phyloP scores from a whole-genome alignment of 2,329 filamentous ascomycete species.

The Colletotrichum chrysophilum region DNA sequence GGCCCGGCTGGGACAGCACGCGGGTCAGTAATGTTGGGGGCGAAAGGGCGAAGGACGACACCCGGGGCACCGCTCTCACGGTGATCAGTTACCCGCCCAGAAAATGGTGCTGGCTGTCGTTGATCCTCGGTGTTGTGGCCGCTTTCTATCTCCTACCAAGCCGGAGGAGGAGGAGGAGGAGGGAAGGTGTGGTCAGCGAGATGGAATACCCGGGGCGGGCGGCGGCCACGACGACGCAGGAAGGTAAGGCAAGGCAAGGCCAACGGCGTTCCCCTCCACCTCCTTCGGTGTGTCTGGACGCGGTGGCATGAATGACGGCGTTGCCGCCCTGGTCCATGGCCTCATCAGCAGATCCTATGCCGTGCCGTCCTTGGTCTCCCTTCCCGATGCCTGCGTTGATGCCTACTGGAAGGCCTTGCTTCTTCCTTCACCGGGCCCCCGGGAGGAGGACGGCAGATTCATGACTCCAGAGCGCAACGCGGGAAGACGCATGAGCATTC shows the following conservation, averaged over 20 bases:
- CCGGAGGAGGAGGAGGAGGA: background rate
- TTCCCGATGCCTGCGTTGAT: background rate
- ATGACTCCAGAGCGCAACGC: background rate
- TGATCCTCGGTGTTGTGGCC: slow-evolving; percentile 1
- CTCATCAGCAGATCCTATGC: background rate
- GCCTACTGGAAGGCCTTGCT: background rate
- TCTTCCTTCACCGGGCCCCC: background rate
- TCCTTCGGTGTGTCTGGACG: background rate
- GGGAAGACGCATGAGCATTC: background rate
- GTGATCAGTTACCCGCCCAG: background rate
- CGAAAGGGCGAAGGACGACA: background rate
- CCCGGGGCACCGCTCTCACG: background rate
- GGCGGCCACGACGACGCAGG: background rate
- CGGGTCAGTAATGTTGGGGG: background rate
- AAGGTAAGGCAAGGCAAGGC: background rate
- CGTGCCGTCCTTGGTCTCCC: background rate
- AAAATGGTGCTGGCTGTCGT: background rate
- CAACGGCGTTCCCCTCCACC: background rate
- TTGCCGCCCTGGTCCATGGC: slow-evolving; percentile 6
- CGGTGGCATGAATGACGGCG: background rate
- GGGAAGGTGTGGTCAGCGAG: background rate
- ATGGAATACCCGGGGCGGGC: background rate
- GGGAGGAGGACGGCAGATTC: background rate
- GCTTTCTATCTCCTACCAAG: background rate
- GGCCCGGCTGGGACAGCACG: background rate